Base-by-base conservation (phyloP, 2,329 filamentous ascomycete genomes). In the Elsinoe perseae region DNA sequence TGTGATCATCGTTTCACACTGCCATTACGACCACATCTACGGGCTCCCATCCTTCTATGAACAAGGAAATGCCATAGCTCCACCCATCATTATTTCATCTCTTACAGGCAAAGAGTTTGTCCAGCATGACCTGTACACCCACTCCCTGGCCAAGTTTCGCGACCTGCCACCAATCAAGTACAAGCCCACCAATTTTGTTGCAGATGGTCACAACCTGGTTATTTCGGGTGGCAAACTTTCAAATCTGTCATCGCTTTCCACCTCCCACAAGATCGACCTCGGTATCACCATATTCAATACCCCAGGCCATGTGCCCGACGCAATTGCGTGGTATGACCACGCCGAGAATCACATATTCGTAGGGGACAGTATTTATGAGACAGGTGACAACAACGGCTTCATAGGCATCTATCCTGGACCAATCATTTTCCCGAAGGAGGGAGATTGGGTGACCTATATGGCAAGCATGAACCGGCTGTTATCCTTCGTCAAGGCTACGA, bases 241-340 rank as follows among this genome's bases (percentile, higher is more conserved):
- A 25, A 12, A 12, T 10, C 25, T 21, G 18, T 23, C 40, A 14
- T 21, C n/a, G 18, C 7, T 1, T 18, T 6, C 32, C 3, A 9
- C 23, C 12, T 8, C 25, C 1, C n/a, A 36, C 20, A 14, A 30
- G 32, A 20, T 54, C 2, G 58, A 63, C 20, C 64, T 76, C 10
- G 65, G 66, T 1, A 66, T 77, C 25, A 69, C 67, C n/a, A 68
- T 77, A 23, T 64, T 76, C 7, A 72, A 77, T 18, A 72, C 73
- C 0, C 74, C 75, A 1, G 75, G 75, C 12, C 74, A 77, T 60
- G 76, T 73, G 0, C 75, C 74, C 0, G 74, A 77, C 58, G 68
- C 71, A 12, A 59, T 77, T 1, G 73, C 74, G 1, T 72, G 72
- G 62, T 78, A 74, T 61, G 75, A 77, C 50, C 62, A 68, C 8